Evolutionary conservation across 2,329 filamentous ascomycete genomes (phyloP).

Genomic region (Ceratocystis ficicola): DNA sequence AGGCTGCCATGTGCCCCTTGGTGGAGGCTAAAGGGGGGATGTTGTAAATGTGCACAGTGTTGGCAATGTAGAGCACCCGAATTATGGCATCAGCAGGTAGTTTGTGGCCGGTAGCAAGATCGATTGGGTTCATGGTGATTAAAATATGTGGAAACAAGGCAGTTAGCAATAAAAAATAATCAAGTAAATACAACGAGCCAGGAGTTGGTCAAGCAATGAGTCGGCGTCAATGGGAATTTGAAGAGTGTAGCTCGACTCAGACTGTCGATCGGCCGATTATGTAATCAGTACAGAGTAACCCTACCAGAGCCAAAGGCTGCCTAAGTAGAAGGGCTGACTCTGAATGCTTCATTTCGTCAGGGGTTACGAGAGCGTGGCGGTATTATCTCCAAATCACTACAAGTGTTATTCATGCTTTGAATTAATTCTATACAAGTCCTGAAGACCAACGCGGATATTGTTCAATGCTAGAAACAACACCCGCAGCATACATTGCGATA

Average conservation of each 20-base stretch:
- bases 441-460: too few relatives aligned
- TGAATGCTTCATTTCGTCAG: neutral
- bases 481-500: too few relatives aligned
- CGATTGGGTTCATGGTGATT: conserved; percentile 46
- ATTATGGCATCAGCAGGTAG: conserved; percentile 69
- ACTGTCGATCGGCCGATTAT: neutral
- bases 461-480: too few relatives aligned
- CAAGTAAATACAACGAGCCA: neutral
- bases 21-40: conserved; percentile 69
- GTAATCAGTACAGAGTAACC: neutral
- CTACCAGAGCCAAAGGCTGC: neutral
- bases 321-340: too few relatives aligned
- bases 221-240: neutral
- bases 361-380: too few relatives aligned
- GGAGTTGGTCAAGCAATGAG: neutral
- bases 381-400: too few relatives aligned
- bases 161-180: neutral
- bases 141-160: neutral
- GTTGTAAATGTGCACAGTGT: conserved; percentile 70
- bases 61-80: conserved; percentile 66
- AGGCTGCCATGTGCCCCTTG: conserved; percentile 64
- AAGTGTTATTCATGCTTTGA: too few relatives aligned
- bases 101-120: conserved; percentile 57
- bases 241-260: neutral
- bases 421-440: too few relatives aligned